Base-by-base conservation (phyloP, 2,329 filamentous ascomycete genomes). In the Tothia fuscella region DNA sequence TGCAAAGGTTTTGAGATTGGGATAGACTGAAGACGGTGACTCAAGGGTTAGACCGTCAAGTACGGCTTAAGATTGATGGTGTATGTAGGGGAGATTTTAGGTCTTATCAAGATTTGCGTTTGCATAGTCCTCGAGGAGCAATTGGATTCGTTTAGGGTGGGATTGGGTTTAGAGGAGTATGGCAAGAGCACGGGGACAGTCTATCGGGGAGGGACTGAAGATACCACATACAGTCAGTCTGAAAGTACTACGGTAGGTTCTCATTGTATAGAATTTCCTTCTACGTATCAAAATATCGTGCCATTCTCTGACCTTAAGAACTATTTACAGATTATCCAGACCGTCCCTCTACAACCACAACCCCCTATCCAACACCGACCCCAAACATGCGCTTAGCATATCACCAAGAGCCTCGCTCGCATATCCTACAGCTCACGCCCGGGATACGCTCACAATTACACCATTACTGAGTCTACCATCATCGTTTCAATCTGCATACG, bases 401-500 rank as follows among this genome's bases (percentile, higher is more conserved):
- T 67, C 70, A 12, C 63, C 66, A 16, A 70, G 78, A 37, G 84
- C 85, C 2, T 85, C 84, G 2, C 71, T 93, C 38, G 81, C 84
- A 32, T 89, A 87, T 58, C 74, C 77, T 2, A 67, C 67, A 9
- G 55, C 64, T 13, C 55, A 63, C 24, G 54, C 59, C 21, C 56
- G 60, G 20, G 65, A 70, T 47, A 63, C 65, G 16, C 47, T 42
- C 22, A 57, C 76, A 28, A 61, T 80, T 38, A 69, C 68, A 22
- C 71, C 74, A 17, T 65, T 74, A 51, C 73, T 96, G 53, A 91
- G 85, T 35, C 78, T 96, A 1, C 89, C 91, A 7, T 80, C 87
- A 13, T 82, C 86, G 0, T 96, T 98, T 59, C 89, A 88, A 33
- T 89, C 85, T 10, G 88, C 89, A 6, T 95, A 95, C 59, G 89